These are phyloP conservation scores for Kluyveromyces siamensis DNA, from an alignment of 805 yeast species.

Conservation along the genomic window DNA sequence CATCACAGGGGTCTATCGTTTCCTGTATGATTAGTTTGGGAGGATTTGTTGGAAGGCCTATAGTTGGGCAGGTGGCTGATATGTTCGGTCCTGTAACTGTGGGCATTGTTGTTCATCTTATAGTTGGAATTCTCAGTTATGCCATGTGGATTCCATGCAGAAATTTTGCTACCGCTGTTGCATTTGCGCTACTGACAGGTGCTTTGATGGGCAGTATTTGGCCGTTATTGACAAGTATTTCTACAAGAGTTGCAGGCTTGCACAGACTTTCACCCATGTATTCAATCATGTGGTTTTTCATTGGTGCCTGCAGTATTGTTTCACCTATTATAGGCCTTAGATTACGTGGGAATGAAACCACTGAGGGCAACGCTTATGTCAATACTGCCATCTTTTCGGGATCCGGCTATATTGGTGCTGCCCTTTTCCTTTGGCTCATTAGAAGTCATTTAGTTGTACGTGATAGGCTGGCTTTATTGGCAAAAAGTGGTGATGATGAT, in stretches of 20 bases:
- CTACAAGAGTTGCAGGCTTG: slow-evolving; percentile 46
- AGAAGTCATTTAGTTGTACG: slow-evolving; percentile 51
- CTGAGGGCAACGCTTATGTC: slow-evolving; percentile 36
- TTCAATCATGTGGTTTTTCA: slow-evolving; percentile 44
- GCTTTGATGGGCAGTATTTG: slow-evolving; percentile 53
- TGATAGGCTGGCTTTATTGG: slow-evolving; percentile 28
- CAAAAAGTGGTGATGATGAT: slow-evolving; percentile 19
- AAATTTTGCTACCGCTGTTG: slow-evolving; percentile 46
- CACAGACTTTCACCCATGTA: slow-evolving; percentile 39
- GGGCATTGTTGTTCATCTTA: slow-evolving; percentile 29
- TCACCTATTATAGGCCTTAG: slow-evolving; percentile 55
- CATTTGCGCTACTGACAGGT: slow-evolving; percentile 45
- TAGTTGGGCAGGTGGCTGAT: slow-evolving; percentile 44
- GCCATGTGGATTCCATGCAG: slow-evolving; percentile 53
- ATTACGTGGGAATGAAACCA: slow-evolving; percentile 29
- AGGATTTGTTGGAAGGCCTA: slow-evolving; percentile 46
- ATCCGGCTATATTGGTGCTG: slow-evolving; percentile 39
- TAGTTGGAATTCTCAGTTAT: slow-evolving; percentile 34
- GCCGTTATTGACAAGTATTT: slow-evolving; percentile 44
- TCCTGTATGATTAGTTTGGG: slow-evolving; percentile 56
- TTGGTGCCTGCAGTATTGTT: slow-evolving; percentile 42
- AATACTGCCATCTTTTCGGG: slow-evolving; percentile 55
- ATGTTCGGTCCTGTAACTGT: slow-evolving; percentile 43
- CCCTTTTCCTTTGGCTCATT: slow-evolving; percentile 33
- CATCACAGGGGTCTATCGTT: slow-evolving; percentile 47